These are phyloP conservation scores for Arabidopsis lyrata DNA, from an alignment of 441 rosid genomes.

Conservation along the genomic window DNA sequence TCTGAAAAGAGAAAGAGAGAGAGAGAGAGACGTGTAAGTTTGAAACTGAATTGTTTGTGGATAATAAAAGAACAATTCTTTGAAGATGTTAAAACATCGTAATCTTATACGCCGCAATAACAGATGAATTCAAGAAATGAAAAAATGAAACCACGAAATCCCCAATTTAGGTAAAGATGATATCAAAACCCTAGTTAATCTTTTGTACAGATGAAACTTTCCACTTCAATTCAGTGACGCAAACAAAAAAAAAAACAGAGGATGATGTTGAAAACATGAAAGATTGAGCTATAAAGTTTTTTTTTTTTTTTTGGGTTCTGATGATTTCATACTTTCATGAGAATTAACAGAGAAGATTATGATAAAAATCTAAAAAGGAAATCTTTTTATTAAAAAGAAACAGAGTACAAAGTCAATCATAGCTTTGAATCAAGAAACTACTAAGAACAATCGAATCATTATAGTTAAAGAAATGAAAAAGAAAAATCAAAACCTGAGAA, in stretches of 20 bases:
- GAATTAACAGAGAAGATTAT: background rate
- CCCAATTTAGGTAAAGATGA: slow-evolving; percentile 19
- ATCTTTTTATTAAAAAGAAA: slow-evolving; percentile 10
- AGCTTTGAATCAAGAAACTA: slow-evolving; percentile 36
- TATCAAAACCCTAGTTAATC: slow-evolving; percentile 33
- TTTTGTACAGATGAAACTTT: slow-evolving; percentile 1
- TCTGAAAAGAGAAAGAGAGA: slow-evolving; percentile 40
- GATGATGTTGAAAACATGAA: slow-evolving; percentile 35
- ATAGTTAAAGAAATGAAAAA: background rate
- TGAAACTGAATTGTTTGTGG: slow-evolving; percentile 18
- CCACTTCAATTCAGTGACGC: slow-evolving; percentile 29
- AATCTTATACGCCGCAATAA: slow-evolving; percentile 23
- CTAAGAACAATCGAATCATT: slow-evolving; percentile 28
- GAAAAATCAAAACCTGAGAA: slow-evolving; percentile 29
- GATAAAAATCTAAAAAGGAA: slow-evolving; percentile 28
- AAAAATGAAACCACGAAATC: slow-evolving; percentile 22
- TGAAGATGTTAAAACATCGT: slow-evolving; percentile 44
- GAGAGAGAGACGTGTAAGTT: slow-evolving; percentile 46
- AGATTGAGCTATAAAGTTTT: slow-evolving; percentile 21
- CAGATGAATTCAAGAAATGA: slow-evolving; percentile 18
- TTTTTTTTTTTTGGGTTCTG: background rate
- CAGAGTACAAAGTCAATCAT: slow-evolving; percentile 41
- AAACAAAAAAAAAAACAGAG: slow-evolving; percentile 11
- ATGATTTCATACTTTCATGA: slow-evolving; percentile 31
- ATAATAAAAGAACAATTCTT: slow-evolving; percentile 25